phyloP scores from a whole-genome alignment of 2,329 filamentous ascomycete species.

The Ustilaginoidea virens region DNA sequence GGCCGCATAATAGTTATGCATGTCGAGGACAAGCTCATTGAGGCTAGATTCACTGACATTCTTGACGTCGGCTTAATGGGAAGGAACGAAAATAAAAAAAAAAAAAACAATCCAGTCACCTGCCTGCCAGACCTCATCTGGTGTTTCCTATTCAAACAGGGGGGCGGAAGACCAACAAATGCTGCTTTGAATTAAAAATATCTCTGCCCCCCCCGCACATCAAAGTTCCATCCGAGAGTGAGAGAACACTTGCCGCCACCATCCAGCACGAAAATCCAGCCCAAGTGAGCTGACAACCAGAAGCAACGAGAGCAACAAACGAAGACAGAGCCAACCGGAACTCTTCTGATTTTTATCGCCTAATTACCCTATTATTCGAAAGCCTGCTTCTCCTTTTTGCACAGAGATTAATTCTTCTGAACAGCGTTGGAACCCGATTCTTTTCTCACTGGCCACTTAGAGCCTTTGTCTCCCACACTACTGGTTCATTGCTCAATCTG shows the following conservation, averaged over 20 bases:
- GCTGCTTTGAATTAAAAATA: slow-evolving; percentile 7
- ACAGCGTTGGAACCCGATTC: no score
- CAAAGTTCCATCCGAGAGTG: slow-evolving; percentile 5
- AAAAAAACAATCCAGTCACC: no score
- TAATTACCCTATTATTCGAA: no score
- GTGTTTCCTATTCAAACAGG: slow-evolving; percentile 2
- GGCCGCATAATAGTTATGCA: slow-evolving; percentile 5
- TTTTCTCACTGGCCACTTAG: no score
- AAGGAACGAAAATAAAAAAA: no score
- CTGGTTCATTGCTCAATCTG: no score
- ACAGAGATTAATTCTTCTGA: no score
- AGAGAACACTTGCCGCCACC: slow-evolving; percentile 5
- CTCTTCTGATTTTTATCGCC: no score
- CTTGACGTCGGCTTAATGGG: slow-evolving; percentile 3
- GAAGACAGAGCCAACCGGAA: no score
- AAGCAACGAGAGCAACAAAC: slow-evolving; percentile 2
- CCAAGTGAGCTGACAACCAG: slow-evolving; percentile 5
- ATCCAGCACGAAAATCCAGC: slow-evolving; percentile 5
- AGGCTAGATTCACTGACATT: slow-evolving; percentile 1
- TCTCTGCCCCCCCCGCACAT: slow-evolving; percentile 6
- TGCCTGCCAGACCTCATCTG: slow-evolving; percentile 4
- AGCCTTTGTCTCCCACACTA: no score
- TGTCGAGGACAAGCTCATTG: slow-evolving; percentile 4
- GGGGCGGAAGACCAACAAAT: no score
- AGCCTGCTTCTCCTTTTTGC: no score